These are phyloP conservation scores for Inonotus obliquus DNA, from an alignment of 1,284 basidiomycete genomes.

Conservation along the genomic window DNA sequence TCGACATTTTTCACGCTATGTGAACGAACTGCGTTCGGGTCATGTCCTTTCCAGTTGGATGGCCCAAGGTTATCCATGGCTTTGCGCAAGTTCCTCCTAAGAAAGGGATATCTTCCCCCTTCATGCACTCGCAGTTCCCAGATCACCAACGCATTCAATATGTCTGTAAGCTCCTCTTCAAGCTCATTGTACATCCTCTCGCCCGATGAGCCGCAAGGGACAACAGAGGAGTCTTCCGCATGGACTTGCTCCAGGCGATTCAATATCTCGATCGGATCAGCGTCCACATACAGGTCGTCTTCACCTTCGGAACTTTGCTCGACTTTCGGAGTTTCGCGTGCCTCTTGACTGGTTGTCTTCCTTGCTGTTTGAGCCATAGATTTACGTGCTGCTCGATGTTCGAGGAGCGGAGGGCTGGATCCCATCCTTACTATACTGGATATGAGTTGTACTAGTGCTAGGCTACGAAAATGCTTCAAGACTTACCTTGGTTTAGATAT, in stretches of 20 bases:
- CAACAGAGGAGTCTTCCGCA: not conserved
- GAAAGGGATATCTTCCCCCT: conserved; percentile 11
- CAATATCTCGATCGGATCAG: not conserved
- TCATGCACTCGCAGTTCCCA: not conserved
- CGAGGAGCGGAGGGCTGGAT: not conserved
- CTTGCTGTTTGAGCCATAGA: not conserved
- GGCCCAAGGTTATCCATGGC: conserved; percentile 2
- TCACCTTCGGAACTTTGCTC: not conserved
- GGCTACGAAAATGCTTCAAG: too few relatives aligned
- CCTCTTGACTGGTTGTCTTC: not conserved
- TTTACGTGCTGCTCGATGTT: not conserved
- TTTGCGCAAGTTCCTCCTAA: conserved; percentile 15
- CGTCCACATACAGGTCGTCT: not conserved
- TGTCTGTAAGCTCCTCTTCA: not conserved
- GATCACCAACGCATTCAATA: not conserved
- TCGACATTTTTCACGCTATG: not conserved
- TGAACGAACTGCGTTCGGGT: not conserved
- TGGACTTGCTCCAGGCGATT: not conserved
- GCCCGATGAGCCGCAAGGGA: not conserved
- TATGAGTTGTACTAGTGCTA: not conserved
- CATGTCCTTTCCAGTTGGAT: not conserved
- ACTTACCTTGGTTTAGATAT: not conserved
- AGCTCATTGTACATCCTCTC: not conserved
- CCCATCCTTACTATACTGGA: not conserved
- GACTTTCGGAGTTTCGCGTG: not conserved